Base-by-base conservation (phyloP, 371 early-diverging fungal genomes). In the Mortierella sp. region DNA sequence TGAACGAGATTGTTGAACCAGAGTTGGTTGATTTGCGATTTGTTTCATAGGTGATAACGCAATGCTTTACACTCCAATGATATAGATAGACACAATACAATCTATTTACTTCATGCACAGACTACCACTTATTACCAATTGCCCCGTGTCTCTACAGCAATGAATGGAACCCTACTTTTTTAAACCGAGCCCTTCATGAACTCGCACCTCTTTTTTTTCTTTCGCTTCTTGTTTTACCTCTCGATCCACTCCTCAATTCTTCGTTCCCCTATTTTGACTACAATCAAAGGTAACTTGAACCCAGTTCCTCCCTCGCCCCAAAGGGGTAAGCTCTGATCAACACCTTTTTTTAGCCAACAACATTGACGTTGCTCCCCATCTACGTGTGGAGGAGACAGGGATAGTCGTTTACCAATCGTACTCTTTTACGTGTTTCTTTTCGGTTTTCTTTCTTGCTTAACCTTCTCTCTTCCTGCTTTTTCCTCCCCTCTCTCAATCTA, bases 1-100 rank as follows among this genome's bases (percentile, higher is more conserved):
- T 84, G 51, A 83, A 83, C 32, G 73, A 67, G 63, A 82, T 82
- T 8, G 64, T 65, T 0, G 66, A 70, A 15, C 78, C 83, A 3
- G 83, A 70, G 28, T 26, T 67, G 51, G 56, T 79, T 32, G 74
- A 73, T 19, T 17, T 67, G 47, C 65, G 58, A 37, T 73, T 61
- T 57, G 67, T 78, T 3, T 78, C 69, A 64, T 78, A 64, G 58
- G 31, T 17, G 28, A 47, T 42, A 42, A 34, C 6, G 13, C 40
- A 40, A 40, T 40, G 40, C 40, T 13, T n/a, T n/a, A n/a, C n/a
- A 15, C 40, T 13, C 15, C 15, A 40, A 13, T 40, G 15, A 40
- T 40, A 40, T 15, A 40, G 10, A 1, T 13, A 40, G 13, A 40
- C 3, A 3, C 10, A 10, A 40, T 40, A 10, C 10, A 40, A 40